phyloP scores from a whole-genome alignment of 2,329 filamentous ascomycete species.

The Trichoderma endophyticum region DNA sequence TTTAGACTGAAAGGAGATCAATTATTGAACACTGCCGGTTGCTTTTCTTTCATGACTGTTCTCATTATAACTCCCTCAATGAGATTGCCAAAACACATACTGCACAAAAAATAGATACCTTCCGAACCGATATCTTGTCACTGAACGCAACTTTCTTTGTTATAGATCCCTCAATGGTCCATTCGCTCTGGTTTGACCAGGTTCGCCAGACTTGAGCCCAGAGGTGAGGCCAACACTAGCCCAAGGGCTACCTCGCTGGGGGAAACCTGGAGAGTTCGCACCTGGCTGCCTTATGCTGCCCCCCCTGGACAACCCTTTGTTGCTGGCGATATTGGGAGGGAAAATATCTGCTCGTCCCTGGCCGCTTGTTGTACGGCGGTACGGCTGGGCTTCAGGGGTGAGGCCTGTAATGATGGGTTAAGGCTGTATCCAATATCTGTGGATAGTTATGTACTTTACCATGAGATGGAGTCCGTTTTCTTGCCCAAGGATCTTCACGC shows the following conservation, averaged over 20 bases:
- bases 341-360: conserved; percentile 11
- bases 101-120: not conserved
- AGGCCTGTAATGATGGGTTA: not conserved
- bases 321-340: conserved; percentile 15
- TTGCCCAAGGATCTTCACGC: conserved; percentile 25
- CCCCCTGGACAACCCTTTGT: conserved; percentile 16
- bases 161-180: conserved; percentile 19
- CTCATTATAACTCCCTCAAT: not conserved
- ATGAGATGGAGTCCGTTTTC: not conserved
- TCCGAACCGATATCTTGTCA: not conserved
- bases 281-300: conserved; percentile 14
- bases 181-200: conserved; percentile 22
- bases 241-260: conserved; percentile 23
- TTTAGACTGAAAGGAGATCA: not conserved
- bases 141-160: not conserved
- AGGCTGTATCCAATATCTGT: not conserved
- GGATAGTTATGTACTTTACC: not conserved
- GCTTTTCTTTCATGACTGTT: not conserved
- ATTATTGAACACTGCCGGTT: not conserved
- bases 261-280: conserved; percentile 22
- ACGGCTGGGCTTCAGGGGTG: not conserved
- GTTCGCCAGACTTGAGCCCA: conserved; percentile 31
- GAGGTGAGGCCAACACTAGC: conserved; percentile 31
- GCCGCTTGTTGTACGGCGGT: conserved; percentile 18
- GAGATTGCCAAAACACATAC: not conserved